A percentile compares a stretch with the other conserved stretches of the same genome.
These are phyloP conservation scores for Oidiodendron maius DNA, from an alignment of 495 filamentous ascomycete genomes.

Conservation along the genomic window DNA sequence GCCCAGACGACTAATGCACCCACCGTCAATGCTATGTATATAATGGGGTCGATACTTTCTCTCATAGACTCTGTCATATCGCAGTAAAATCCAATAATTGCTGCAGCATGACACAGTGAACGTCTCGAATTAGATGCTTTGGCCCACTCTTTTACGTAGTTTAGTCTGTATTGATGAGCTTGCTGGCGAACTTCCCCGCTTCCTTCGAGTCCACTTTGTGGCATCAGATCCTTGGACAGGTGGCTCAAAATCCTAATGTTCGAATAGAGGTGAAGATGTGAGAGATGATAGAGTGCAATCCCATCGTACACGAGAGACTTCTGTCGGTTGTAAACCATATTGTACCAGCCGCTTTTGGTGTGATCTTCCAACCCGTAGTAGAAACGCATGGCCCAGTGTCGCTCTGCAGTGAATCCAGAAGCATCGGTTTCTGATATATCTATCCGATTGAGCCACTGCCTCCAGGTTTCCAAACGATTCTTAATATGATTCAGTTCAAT, in stretches of 20 bases:
- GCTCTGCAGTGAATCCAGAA: constrained; percentile 8
- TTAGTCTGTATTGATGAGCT: constrained; percentile 2
- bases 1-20: constrained; percentile 14
- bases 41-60: constrained; percentile 12
- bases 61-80: not conserved
- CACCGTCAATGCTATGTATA: constrained; percentile 7
- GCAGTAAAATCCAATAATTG: constrained; percentile 9
- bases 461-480: constrained; percentile 12
- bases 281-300: constrained; percentile 19
- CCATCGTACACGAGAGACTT: constrained; percentile 15
- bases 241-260: constrained; percentile 15
- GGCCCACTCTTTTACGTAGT: constrained; percentile 2
- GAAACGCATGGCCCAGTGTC: constrained; percentile 1
- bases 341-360: constrained; percentile 9
- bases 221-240: constrained; percentile 11
- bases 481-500: constrained; percentile 9
- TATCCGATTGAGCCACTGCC: constrained; percentile 9
- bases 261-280: constrained; percentile 21
- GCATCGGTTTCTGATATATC: not conserved
- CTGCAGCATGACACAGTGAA: constrained; percentile 9
- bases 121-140: constrained; percentile 3
- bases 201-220: not conserved
- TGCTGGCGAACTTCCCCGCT: not conserved
- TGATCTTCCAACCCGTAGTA: constrained; percentile 19
- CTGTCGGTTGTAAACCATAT: constrained; percentile 4